A percentile compares a stretch with the other conserved stretches of the same genome.
Evolutionary conservation across 352 stramenopile species (phyloP).

Genomic region (Globisporangium emineosum): DNA sequence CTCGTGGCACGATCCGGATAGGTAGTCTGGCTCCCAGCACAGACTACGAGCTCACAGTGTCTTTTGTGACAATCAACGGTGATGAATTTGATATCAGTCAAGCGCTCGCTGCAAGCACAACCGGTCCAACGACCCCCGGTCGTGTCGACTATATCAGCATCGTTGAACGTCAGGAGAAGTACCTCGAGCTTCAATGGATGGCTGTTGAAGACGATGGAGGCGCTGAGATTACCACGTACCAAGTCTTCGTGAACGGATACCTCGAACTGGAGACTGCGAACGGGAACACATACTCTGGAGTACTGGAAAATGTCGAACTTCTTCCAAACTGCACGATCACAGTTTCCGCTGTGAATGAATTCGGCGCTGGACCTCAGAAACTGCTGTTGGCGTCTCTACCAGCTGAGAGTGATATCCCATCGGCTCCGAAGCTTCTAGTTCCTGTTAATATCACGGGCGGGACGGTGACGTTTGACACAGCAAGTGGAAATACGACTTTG

Average conservation of each 20-base stretch:
- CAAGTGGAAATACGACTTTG: conserved; percentile 12
- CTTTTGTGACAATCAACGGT: conserved; percentile 23
- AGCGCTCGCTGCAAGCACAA: conserved; percentile 29
- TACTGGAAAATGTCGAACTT: conserved; percentile 16
- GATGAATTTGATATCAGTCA: conserved; percentile 33
- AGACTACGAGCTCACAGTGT: conserved; percentile 36
- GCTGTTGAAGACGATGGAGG: conserved; percentile 41
- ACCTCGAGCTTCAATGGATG: conserved; percentile 49
- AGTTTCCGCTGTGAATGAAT: conserved; percentile 35
- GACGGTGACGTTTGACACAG: conserved; percentile 19
- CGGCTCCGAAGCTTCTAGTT: conserved; percentile 5
- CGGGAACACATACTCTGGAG: conserved; percentile 23
- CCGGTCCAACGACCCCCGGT: conserved; percentile 30
- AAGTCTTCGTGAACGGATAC: conserved; percentile 46
- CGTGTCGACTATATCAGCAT: conserved; percentile 27
- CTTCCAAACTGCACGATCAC: conserved; percentile 20
- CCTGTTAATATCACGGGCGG: conserved; percentile 23
- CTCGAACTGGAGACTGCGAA: conserved; percentile 19
- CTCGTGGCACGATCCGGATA: conserved; percentile 28
- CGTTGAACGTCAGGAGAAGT: conserved; percentile 22
- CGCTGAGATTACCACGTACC: conserved; percentile 28
- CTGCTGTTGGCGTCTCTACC: background rate
- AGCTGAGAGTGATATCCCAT: background rate
- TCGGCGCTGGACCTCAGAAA: conserved; percentile 30
- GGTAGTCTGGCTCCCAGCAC: conserved; percentile 27